Conservation (phyloP, 768 basidiomycete genomes). For the Termitomyces sp. region DNA sequence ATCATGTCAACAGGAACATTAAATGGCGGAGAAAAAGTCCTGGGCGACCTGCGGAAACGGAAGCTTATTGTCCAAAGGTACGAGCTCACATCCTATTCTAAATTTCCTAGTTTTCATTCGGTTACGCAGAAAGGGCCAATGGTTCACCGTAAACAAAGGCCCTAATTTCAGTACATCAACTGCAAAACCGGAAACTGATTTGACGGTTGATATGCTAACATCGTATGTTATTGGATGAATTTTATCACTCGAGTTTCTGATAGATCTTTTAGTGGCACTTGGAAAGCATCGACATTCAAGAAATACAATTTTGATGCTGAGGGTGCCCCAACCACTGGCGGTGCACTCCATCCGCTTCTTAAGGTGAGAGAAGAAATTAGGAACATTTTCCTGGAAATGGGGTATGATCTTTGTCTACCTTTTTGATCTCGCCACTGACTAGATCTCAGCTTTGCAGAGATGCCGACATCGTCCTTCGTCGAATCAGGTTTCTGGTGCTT, state of each 20-base stretch:
- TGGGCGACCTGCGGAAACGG: conserved; percentile 87
- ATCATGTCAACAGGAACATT: conserved; percentile 70
- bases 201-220: conserved; percentile 91
- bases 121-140: conserved; percentile 78
- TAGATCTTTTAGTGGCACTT: conserved; percentile 61
- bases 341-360: conserved; percentile 91
- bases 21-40: conserved; percentile 68
- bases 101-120: conserved; percentile 3
- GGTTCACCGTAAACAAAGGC: conserved; percentile 89
- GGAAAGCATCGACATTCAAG: conserved; percentile 93
- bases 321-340: conserved; percentile 82
- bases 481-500: conserved; percentile 99
- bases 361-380: conserved; percentile 98
- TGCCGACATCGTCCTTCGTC: conserved; percentile 94
- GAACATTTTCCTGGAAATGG: conserved; percentile 99
- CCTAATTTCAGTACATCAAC: conserved; percentile 83
- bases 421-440: neutral
- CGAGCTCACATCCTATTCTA: neutral
- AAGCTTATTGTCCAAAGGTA: conserved; percentile 86
- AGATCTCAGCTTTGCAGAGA: conserved; percentile 81
- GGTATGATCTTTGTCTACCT: conserved; percentile 43
- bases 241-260: neutral
- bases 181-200: conserved; percentile 91
- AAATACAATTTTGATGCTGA: conserved; percentile 99
- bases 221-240: conserved; percentile 50